Base-by-base conservation (phyloP, 306 rosid species). In the Prunus fruticosa region DNA sequence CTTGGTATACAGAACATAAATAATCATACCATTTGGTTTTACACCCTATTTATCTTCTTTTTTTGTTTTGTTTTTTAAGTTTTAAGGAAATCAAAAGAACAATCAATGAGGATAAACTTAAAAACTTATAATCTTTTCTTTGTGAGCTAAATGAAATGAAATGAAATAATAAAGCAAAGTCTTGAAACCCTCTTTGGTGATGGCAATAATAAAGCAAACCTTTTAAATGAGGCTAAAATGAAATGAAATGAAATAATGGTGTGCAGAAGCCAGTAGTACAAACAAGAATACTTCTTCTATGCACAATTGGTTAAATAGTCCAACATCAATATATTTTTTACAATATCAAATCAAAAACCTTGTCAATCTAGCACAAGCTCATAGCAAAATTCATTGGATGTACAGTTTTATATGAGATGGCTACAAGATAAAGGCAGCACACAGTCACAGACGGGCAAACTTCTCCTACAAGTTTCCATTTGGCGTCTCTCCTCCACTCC, bases 381-480 rank as follows among this genome's bases (percentile, higher is more conserved):
- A 69, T 64, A 76, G 80, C 93, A 88, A 87, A 91, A 87, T 85
- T 84, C 87, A 68, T 69, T 80, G 76, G 76, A 86, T 73, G 79
- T 66, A 34, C 30, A 20, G 62, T 2, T 73, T 71, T 67, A 76
- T 63, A 20, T 13, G 16, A 38, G 43, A 38, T 41, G 79, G 74
- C 67, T 23, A 49, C 46, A 18, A 47, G 45, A 64, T 67, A 47
- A 64, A 20, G 32, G 32, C 32, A 23, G 43, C 25, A 72, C 14
- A 25, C 2, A 9, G 20, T 1, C 11, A 7, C 20, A 5, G 14
- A 23, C 28, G 41, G 53, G 69, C 47, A 53, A 67, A 54, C 64
- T 61, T 78, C 71, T 80, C 74, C 86, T 85, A 88, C 6, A 77
- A 80, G 80, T 79, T 86, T 78, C 98, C 97, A 76, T 94, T 94